These are phyloP conservation scores for Agaricus sinodeliciosus DNA, from an alignment of 768 basidiomycete species.

Conservation along the genomic window DNA sequence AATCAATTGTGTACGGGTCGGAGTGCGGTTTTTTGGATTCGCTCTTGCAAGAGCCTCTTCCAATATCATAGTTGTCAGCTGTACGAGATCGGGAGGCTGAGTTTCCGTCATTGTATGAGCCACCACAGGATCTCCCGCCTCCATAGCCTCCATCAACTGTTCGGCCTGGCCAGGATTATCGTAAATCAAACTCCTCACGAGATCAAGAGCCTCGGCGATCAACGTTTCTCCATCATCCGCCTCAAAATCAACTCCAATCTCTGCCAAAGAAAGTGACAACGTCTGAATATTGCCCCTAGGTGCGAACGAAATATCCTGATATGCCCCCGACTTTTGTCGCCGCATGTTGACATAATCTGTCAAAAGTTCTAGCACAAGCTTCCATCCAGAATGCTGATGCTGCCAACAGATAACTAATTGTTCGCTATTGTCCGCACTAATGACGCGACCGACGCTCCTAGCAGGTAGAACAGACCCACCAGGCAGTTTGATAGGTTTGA, in stretches of 20 bases:
- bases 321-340: slow-evolving; percentile 35
- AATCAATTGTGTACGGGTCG: slow-evolving; percentile 56
- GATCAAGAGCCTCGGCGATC: slow-evolving; percentile 70
- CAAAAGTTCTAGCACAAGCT: slow-evolving; percentile 73
- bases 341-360: slow-evolving; percentile 65
- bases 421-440: slow-evolving; percentile 68
- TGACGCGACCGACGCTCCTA: slow-evolving; percentile 58
- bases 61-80: slow-evolving; percentile 73
- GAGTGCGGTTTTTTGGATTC: slow-evolving; percentile 27
- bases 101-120: slow-evolving; percentile 45
- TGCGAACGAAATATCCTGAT: slow-evolving; percentile 50
- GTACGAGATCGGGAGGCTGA: slow-evolving; percentile 65
- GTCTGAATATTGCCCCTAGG: slow-evolving; percentile 33
- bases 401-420: slow-evolving; percentile 73
- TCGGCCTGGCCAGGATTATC: slow-evolving; percentile 61
- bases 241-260: slow-evolving; percentile 68
- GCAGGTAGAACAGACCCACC: slow-evolving; percentile 69
- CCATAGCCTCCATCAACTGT: slow-evolving; percentile 61
- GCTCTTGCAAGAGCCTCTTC: slow-evolving; percentile 68
- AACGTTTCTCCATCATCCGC: slow-evolving; percentile 54
- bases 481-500: slow-evolving; percentile 63
- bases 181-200: slow-evolving; percentile 71
- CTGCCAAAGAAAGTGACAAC: slow-evolving; percentile 28
- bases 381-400: slow-evolving; percentile 83
- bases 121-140: slow-evolving; percentile 48